Evolutionary conservation across 163 green algal species (phyloP), one percentile per base, ranked within the genome.

Genomic region (Scenedesmus sp.): DNA sequence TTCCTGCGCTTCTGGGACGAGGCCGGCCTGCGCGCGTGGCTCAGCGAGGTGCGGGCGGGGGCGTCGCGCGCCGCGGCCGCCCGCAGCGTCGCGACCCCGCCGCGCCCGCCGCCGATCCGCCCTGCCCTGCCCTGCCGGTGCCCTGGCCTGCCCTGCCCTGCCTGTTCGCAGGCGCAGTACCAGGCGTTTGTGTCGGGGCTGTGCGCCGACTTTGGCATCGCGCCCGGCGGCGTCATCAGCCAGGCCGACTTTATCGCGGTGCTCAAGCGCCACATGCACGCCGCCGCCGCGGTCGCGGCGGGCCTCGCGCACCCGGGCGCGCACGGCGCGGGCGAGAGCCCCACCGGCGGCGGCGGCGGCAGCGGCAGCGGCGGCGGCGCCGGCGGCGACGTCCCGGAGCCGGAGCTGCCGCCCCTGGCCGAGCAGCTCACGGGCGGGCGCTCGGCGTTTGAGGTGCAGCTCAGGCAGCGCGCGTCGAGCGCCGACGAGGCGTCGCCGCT

Each of bases 1-100:
- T 76, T 78, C 29, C 10, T 78, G 39, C 45, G 26, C 28, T 78
- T 78, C 39, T 78, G 70, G 70, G 56, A 50, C 36, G 70, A 58
- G 15, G 36, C 57, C 36, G 67, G 67, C 36, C 20, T 76, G 0
- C 64, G 51, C n/a, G 67, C 42, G 22, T 28, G 60, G 31, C 56
- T 76, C 20, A 36, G 7, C 39, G 7, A 76, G 67, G 51, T 76
- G 36, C 22, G 63, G 14, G 10, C 9, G 20, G 11, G n/a, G 20
- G 51, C 51, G 14, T 56, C 17, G 14, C 14, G 14, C 47, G 47
- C 47, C 14, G 47, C n/a, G n/a, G n/a, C n/a, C n/a, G n/a, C n/a
- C n/a, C n/a, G n/a, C n/a, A n/a, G n/a, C n/a, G n/a, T 47, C 7
- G 7, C 10, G 39, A 47, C 7, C 39, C 39, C 10, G 39, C 7